These are phyloP conservation scores for Botryotinia calthae DNA, from an alignment of 2,329 filamentous ascomycete species.

Conservation along the genomic window DNA sequence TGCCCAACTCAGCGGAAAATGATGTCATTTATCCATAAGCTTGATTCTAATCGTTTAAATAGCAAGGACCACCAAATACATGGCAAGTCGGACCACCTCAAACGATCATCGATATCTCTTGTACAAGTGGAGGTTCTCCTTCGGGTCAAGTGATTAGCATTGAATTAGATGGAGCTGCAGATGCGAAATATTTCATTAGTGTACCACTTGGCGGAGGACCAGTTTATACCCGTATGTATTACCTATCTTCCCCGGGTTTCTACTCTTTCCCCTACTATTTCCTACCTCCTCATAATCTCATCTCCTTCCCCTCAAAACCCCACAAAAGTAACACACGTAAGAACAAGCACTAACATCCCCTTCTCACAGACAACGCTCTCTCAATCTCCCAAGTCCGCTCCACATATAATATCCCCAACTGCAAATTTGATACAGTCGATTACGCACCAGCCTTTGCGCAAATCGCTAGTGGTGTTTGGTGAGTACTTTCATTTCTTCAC, in stretches of 20 bases:
- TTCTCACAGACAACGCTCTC: constrained; percentile 30
- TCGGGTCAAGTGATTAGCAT: constrained; percentile 25
- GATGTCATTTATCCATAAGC: neutral
- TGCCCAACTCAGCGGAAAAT: neutral
- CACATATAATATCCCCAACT: constrained; percentile 24
- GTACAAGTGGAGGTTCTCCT: constrained; percentile 14
- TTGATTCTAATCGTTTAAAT: neutral
- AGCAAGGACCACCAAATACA: constrained; percentile 24
- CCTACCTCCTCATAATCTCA: neutral
- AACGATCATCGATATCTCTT: constrained; percentile 30
- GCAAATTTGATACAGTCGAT: constrained; percentile 30
- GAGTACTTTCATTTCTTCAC: neutral
- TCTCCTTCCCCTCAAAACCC: neutral
- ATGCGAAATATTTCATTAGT: constrained; percentile 30
- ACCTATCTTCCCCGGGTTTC: neutral
- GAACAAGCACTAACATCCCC: neutral
- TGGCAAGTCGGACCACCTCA: constrained; percentile 35
- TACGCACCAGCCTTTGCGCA: constrained; percentile 23
- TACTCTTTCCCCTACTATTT: neutral
- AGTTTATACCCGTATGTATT: constrained; percentile 27
- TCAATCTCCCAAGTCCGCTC: constrained; percentile 31
- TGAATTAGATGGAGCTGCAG: constrained; percentile 32
- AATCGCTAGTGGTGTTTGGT: constrained; percentile 25
- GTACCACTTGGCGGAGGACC: constrained; percentile 30
- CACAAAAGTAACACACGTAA: no score